phyloP scores from a whole-genome alignment of 257 asterid species.

The Nicotiana tomentosiformis region DNA sequence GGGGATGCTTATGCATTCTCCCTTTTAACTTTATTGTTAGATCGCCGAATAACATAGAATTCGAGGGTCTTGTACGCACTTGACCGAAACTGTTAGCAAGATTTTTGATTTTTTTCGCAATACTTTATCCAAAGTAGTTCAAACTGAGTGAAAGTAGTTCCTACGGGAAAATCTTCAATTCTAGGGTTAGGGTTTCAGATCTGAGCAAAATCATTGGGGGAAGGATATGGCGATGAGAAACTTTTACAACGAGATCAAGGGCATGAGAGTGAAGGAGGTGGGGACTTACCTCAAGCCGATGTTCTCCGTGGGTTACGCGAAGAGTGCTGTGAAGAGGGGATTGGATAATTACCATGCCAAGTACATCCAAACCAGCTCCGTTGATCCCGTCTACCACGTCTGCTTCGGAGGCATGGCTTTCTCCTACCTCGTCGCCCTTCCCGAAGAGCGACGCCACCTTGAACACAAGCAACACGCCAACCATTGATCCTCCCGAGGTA shows the following conservation, averaged over 20 bases:
- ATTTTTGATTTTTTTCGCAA: not conserved
- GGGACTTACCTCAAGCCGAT: constrained; percentile 69
- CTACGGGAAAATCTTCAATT: not conserved
- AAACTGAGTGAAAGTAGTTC: not conserved
- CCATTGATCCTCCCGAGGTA: not conserved
- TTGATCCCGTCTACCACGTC: constrained; percentile 61
- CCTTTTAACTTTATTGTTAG: not conserved
- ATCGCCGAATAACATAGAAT: not conserved
- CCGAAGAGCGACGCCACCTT: constrained; percentile 98
- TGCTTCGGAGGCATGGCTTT: constrained; percentile 83
- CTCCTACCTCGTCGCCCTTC: constrained; percentile 84
- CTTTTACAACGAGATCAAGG: constrained; percentile 65
- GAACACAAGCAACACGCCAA: constrained; percentile 53
- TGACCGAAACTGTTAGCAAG: not conserved
- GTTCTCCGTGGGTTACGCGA: constrained; percentile 34
- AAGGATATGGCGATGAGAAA: constrained; percentile 59
- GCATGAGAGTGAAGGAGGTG: constrained; percentile 69
- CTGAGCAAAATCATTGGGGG: not conserved
- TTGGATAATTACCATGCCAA: constrained; percentile 61
- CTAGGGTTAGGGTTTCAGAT: constrained; percentile 22
- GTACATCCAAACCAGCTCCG: constrained; percentile 63
- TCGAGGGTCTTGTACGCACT: not conserved
- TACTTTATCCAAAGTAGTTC: not conserved
- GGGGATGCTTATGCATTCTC: not conserved
- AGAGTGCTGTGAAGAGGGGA: constrained; percentile 38